Percentiles rank a stretch among this genome's conserved stretches.
phyloP scores from a whole-genome alignment of 2,329 filamentous ascomycete genomes.

The Aspergillus eucalypticola region DNA sequence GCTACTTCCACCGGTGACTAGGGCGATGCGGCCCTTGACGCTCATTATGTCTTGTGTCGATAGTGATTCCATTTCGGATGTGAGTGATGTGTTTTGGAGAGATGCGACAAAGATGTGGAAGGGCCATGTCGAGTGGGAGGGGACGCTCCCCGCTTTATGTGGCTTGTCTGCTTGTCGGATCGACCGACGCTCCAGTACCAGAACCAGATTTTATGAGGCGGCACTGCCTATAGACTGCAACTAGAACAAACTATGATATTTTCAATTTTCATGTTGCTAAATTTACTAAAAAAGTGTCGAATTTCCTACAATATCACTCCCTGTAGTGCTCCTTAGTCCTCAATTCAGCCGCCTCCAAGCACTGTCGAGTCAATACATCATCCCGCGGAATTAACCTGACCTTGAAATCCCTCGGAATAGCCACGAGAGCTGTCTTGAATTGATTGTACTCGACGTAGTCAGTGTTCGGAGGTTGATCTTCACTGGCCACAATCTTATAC shows the following conservation, averaged over 20 bases:
- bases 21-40: constrained; percentile 46
- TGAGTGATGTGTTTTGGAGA: background rate
- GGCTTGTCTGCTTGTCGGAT: constrained; percentile 9
- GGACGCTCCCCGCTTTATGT: background rate
- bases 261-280: no score
- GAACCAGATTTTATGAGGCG: background rate
- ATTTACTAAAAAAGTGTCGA: background rate
- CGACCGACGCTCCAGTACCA: constrained; percentile 3
- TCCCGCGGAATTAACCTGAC: constrained; percentile 58
- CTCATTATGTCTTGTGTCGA: constrained; percentile 25
- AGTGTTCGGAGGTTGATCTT: constrained; percentile 58
- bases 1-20: constrained; percentile 49
- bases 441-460: constrained; percentile 65
- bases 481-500: constrained; percentile 54
- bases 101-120: background rate
- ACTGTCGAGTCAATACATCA: constrained; percentile 38
- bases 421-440: constrained; percentile 60
- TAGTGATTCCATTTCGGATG: constrained; percentile 17
- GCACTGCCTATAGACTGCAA: background rate
- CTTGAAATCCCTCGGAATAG: constrained; percentile 61
- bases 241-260: background rate
- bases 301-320: constrained; percentile 23
- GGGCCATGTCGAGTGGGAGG: background rate
- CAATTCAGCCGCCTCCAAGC: constrained; percentile 45
- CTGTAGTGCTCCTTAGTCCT: constrained; percentile 54